A percentile compares a stretch with the other conserved stretches of the same genome.
Evolutionary conservation across 2,329 filamentous ascomycete species (phyloP).

Genomic region (Aspergillus sojae): DNA sequence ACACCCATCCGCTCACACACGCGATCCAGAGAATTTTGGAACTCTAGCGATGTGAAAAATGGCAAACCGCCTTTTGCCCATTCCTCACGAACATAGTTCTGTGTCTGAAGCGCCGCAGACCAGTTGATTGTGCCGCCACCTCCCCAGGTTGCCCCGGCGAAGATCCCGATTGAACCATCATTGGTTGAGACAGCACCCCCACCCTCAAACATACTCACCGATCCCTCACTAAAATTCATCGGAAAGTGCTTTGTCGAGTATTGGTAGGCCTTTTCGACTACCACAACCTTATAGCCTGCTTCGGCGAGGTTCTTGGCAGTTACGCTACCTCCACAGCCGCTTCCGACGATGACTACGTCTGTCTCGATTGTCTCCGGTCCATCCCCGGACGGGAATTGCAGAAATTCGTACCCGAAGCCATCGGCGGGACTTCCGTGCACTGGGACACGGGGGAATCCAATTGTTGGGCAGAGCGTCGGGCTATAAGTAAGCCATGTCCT

Average conservation of each 20-base stretch:
- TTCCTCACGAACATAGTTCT: conserved; percentile 75
- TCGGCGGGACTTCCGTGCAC: conserved; percentile 55
- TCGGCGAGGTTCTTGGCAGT: conserved; percentile 79
- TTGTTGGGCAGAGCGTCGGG: conserved; percentile 51
- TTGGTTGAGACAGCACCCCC: conserved; percentile 61
- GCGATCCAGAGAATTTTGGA: conserved; percentile 76
- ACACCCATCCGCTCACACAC: conserved; percentile 82
- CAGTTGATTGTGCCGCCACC: conserved; percentile 90
- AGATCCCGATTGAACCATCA: conserved; percentile 61
- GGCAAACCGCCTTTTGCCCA: conserved; percentile 72
- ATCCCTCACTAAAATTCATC: conserved; percentile 66
- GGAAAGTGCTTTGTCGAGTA: conserved; percentile 73
- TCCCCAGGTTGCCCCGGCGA: conserved; percentile 76
- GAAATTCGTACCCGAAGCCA: conserved; percentile 58
- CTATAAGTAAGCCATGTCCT: conserved; percentile 57
- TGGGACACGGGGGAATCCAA: conserved; percentile 59
- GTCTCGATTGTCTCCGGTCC: conserved; percentile 67
- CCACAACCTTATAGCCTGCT: conserved; percentile 73
- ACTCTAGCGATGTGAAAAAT: conserved; percentile 74
- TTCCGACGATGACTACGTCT: conserved; percentile 84
- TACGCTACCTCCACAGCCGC: conserved; percentile 82
- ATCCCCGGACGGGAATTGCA: conserved; percentile 58
- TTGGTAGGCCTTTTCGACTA: conserved; percentile 81
- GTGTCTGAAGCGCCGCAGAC: conserved; percentile 69
- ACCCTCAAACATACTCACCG: conserved; percentile 69